phyloP scores from a whole-genome alignment of 176 grass and related monocot species.

The Chloris gayana region DNA sequence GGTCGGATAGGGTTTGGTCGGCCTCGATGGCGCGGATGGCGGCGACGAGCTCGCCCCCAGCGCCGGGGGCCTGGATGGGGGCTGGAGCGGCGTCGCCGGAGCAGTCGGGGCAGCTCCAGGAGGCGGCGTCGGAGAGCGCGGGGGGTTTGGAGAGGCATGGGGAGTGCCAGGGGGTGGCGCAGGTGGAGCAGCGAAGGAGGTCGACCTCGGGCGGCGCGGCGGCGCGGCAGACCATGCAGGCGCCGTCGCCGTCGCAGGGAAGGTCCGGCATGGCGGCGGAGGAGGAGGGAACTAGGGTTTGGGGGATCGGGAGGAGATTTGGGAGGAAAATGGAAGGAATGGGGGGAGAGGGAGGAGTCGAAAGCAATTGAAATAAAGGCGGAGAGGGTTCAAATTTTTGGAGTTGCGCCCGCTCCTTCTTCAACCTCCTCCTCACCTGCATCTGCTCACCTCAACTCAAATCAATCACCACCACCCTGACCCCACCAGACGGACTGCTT shows the following conservation, averaged over 20 bases:
- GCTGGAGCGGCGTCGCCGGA: slow-evolving; percentile 11
- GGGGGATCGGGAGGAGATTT: not conserved
- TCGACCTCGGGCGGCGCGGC: slow-evolving; percentile 54
- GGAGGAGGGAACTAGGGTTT: slow-evolving; percentile 46
- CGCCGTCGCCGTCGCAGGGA: slow-evolving; percentile 87
- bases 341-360: not conserved
- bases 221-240: slow-evolving; percentile 76
- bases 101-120: slow-evolving; percentile 90
- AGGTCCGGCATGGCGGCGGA: slow-evolving; percentile 60
- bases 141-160: slow-evolving; percentile 71
- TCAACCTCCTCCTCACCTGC: too few relatives aligned
- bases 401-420: too few relatives aligned
- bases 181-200: slow-evolving; percentile 63
- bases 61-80: not conserved
- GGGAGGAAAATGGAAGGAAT: not conserved
- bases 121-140: slow-evolving; percentile 54
- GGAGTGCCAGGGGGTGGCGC: slow-evolving; percentile 85
- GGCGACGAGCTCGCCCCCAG: slow-evolving; percentile 48
- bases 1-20: slow-evolving; percentile 57
- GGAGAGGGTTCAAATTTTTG: too few relatives aligned
- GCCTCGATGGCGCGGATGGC: slow-evolving; percentile 77
- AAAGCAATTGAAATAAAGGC: not conserved
- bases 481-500: too few relatives aligned
- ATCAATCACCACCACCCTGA: too few relatives aligned
- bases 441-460: too few relatives aligned